Percentiles rank a stretch among this genome's conserved stretches.
These are phyloP conservation scores for Bipolaris gigantea DNA, from an alignment of 2,329 filamentous ascomycete genomes.

Conservation along the genomic window DNA sequence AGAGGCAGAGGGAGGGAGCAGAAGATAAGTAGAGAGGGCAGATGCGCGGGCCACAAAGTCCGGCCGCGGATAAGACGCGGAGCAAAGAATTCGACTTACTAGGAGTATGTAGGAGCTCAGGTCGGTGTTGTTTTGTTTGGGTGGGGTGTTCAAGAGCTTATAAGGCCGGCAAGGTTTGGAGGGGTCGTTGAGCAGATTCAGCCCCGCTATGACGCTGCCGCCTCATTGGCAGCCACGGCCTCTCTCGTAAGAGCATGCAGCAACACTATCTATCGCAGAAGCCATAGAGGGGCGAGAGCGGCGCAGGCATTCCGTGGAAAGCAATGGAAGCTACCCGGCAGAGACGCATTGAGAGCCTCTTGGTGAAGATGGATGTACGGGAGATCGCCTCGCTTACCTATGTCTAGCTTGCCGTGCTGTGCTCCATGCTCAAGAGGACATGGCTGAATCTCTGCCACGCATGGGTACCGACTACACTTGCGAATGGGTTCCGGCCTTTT, in stretches of 20 bases:
- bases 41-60: slow-evolving; percentile 29
- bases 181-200: slow-evolving; percentile 28
- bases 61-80: slow-evolving; percentile 42
- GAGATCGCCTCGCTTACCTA: slow-evolving; percentile 6
- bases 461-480: too few species aligned
- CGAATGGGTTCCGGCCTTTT: background rate
- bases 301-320: slow-evolving; percentile 2
- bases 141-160: slow-evolving; percentile 25
- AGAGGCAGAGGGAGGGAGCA: slow-evolving; percentile 13
- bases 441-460: background rate
- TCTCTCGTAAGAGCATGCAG: slow-evolving; percentile 29
- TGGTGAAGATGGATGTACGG: slow-evolving; percentile 1
- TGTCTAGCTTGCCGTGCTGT: background rate
- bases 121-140: slow-evolving; percentile 33
- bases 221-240: slow-evolving; percentile 27
- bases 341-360: slow-evolving; percentile 1
- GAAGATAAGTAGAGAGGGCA: slow-evolving; percentile 29
- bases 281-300: slow-evolving; percentile 13
- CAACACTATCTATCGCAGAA: slow-evolving; percentile 31
- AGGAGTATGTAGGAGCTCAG: slow-evolving; percentile 29
- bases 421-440: background rate
- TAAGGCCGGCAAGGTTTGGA: slow-evolving; percentile 26
- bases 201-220: slow-evolving; percentile 28
- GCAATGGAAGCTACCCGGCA: background rate
- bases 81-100: slow-evolving; percentile 39